Percentiles rank a stretch among this genome's conserved stretches.
Conservation (phyloP, 371 early-diverging fungal genomes). For the Lichtheimia hyalospora region DNA sequence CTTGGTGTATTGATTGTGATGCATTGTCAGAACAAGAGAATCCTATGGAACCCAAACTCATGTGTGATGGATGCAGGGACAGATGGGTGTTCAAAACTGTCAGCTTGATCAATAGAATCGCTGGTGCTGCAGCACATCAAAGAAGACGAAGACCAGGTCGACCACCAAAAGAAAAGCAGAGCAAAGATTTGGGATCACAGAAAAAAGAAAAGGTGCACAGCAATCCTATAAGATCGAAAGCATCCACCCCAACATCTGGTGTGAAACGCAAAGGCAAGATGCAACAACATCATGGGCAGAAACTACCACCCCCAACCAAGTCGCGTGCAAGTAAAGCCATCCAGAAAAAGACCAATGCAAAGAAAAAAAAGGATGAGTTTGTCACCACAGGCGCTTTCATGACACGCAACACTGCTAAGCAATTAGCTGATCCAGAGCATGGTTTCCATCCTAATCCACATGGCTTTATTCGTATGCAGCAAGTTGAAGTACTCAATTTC, state of each 20-base stretch:
- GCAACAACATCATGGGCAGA: not conserved
- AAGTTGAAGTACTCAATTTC: constrained; percentile 45
- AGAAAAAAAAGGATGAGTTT: constrained; percentile 13
- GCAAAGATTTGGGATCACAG: not conserved
- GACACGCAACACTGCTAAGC: constrained; percentile 46
- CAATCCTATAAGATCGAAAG: not conserved
- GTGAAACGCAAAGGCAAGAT: no score
- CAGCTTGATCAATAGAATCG: not conserved
- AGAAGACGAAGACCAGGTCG: no score
- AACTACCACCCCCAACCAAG: not conserved
- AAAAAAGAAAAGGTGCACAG: constrained; percentile 10
- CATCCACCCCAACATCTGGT: no score
- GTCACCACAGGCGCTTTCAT: constrained; percentile 54
- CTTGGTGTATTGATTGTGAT: constrained; percentile 10
- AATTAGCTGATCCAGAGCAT: constrained; percentile 24
- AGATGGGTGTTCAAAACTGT: not conserved
- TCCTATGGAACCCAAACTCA: not conserved
- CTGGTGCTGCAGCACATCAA: not conserved
- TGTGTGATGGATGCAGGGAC: not conserved
- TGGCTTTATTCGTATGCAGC: constrained; percentile 38
- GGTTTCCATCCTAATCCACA: constrained; percentile 46
- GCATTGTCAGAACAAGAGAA: not conserved
- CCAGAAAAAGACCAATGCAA: not conserved
- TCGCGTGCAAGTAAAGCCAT: not conserved
- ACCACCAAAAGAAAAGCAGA: not conserved